Base-by-base conservation (phyloP, 257 asterid genomes). In the Fraxinus pennsylvanica region DNA sequence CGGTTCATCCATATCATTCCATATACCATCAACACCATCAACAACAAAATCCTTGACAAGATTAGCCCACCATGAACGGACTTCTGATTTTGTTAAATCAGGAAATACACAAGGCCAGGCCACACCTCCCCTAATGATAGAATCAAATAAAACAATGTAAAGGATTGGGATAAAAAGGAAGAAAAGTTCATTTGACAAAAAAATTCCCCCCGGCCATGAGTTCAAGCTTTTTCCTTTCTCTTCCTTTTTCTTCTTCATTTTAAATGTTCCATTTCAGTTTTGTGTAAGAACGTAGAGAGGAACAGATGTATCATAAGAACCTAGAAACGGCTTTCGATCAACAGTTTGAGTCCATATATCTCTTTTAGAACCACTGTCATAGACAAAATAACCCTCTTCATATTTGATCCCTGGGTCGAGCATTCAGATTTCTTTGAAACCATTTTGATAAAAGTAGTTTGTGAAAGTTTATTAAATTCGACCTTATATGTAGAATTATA, bases 1-100 rank as follows among this genome's bases (percentile, higher is more conserved):
- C 15, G 99, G 98, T 77, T 93, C 99, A 63, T 95, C 93, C 99
- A 95, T 95, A 82, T 95, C 99, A 83, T 95, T 95, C 99, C 99
- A 93, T 86, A 95, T 95, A 73, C 98, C 99, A 79, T 93, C 97
- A 75, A 93, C 99, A 22, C 97, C 99, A 85, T 91, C 89, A 33
- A 88, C 68, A 61, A 84, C 68, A 81, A 95, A 95, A 74, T 82
- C 96, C 83, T 88, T 93, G 75, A 95, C 98, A 45, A 95, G 91
- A 84, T 86, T 81, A 75, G 96, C 89, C 99, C 99, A 95, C 99
- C 99, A 95, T 30, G 90, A 89, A 73, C 98, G 93, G 32, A 92
- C 92, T 76, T 81, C 85, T 65, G 90, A 88, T 80, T 86, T 96
- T 39, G 97, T 95, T 84, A 79, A 95, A 84, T 95, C 98, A 59